Base-by-base conservation (phyloP, 768 basidiomycete genomes). In the Nidula microcarpa region DNA sequence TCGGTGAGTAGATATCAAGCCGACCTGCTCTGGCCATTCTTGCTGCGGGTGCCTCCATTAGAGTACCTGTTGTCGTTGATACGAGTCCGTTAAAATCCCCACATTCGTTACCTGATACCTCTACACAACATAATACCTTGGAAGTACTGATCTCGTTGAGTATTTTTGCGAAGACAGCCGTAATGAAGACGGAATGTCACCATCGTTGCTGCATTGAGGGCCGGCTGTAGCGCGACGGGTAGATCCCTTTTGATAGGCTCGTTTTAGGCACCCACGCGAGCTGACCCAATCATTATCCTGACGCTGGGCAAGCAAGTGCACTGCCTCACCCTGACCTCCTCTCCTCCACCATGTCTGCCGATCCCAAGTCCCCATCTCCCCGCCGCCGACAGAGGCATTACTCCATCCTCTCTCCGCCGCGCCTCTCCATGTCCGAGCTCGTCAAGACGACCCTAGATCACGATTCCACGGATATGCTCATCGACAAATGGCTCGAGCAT, bases 401-500 rank as follows among this genome's bases (percentile, higher is more conserved):
- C 65, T 88, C 86, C 39, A 78, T 83, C 17, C 78, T 86, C 58
- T 76, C 76, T 0, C 84, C 86, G 17, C 87, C 88, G 5, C 76
- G 73, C 32, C 79, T 90, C 52, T 77, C 80, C 41, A 88, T 87
- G 83, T 85, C 84, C 55, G 87, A 90, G 72, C 86, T 90, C 47
- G 82, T 89, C 51, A 84, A 85, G 70, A 89, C 87, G 41, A 87
- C 86, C 5, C 77, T 90, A 53, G 85, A 87, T 69, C 83, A 87
- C 71, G 84, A 87, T 58, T 78, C 84, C 14, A 88, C 87, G 1
- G 86, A 88, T 71, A 76, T 82, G 72, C 82, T 90, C 60, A 89
- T 90, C 70, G 86, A 90, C 75, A 87, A 85, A 66, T 90, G 88
- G 88, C 84, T 90, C 44, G 86, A 89, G 63, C 86, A 89, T 62